phyloP scores from a whole-genome alignment of 371 early-diverging fungal genomes.

The Ordospora pajunii region DNA sequence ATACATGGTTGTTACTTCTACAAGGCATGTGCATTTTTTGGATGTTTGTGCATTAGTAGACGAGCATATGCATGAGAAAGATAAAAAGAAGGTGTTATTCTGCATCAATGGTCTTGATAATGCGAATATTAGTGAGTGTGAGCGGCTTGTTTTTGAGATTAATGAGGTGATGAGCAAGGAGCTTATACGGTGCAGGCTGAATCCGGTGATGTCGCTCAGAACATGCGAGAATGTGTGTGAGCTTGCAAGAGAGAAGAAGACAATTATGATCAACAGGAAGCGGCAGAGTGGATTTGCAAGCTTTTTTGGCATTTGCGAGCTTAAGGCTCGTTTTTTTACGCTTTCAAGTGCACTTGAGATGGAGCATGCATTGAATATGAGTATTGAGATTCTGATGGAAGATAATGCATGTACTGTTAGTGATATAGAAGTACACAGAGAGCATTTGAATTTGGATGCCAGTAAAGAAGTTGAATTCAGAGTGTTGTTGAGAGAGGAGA shows the following conservation, averaged over 20 bases:
- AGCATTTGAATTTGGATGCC: background rate
- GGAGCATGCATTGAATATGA: background rate
- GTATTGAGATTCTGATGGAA: too few species aligned
- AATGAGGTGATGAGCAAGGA: background rate
- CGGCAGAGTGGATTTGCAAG: slow-evolving; percentile 18
- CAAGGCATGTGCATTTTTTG: slow-evolving; percentile 24
- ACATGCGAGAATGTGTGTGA: slow-evolving; percentile 11
- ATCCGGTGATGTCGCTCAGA: background rate
- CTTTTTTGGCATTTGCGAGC: slow-evolving; percentile 5
- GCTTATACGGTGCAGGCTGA: background rate
- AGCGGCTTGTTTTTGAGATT: slow-evolving; percentile 1
- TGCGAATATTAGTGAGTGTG: background rate
- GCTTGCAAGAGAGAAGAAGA: slow-evolving; percentile 11
- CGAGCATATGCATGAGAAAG: background rate
- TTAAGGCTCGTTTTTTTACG: slow-evolving; percentile 11
- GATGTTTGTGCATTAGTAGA: background rate
- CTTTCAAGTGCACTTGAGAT: slow-evolving; percentile 24
- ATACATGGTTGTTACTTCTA: slow-evolving; percentile 27
- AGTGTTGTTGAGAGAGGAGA: slow-evolving; percentile 17
- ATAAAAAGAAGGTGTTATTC: too few species aligned
- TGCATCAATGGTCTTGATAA: background rate
- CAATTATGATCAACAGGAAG: background rate
- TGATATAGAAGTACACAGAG: too few species aligned
- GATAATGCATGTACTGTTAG: too few species aligned
- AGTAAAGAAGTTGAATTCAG: background rate